A percentile compares a stretch with the other conserved stretches of the same genome.
Conservation (phyloP, 2,329 filamentous ascomycete species). For the Macroventuria anomochaeta region DNA sequence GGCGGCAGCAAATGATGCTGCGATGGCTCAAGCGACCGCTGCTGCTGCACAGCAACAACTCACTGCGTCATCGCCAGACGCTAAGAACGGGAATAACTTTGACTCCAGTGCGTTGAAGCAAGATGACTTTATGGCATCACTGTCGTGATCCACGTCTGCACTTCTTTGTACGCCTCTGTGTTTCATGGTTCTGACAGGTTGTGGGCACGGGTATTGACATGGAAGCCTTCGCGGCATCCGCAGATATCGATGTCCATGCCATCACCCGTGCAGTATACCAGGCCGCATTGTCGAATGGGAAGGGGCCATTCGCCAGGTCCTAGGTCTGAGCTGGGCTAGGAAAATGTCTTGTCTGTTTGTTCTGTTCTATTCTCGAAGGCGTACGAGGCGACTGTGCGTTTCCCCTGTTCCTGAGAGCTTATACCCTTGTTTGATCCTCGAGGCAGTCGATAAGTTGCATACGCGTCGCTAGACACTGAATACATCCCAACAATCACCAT, state of each 20-base stretch:
- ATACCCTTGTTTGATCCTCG: constrained; percentile 15
- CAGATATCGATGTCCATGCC: neutral
- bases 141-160: constrained; percentile 1
- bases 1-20: constrained; percentile 46
- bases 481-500: neutral
- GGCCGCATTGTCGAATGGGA: neutral
- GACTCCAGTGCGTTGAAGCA: constrained; percentile 21
- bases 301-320: neutral
- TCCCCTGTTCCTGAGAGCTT: constrained; percentile 3
- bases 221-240: neutral
- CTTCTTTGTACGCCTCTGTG: neutral
- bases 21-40: constrained; percentile 45
- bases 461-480: neutral
- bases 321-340: neutral
- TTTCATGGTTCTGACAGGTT: neutral
- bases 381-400: neutral
- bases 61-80: constrained; percentile 25
- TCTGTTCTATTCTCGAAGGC: neutral
- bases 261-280: neutral
- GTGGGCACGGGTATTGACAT: neutral
- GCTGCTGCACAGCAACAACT: constrained; percentile 43
- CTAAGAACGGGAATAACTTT: constrained; percentile 23
- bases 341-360: neutral
- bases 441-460: neutral
- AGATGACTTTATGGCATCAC: constrained; percentile 17